phyloP scores from a whole-genome alignment of 306 rosid genomes.

The Gleditsia sinensis region DNA sequence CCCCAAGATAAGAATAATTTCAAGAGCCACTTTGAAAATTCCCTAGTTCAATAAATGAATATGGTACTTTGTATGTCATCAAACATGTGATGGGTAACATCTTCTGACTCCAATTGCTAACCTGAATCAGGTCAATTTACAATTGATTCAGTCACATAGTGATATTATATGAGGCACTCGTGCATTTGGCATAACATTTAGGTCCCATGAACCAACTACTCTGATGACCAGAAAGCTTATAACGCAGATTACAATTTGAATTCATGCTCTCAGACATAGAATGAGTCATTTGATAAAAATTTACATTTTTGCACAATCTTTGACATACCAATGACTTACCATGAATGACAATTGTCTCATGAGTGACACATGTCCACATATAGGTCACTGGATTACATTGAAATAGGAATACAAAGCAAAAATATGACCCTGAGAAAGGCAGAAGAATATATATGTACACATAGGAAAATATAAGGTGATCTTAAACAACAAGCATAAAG shows the following conservation, averaged over 20 bases:
- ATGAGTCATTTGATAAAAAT: background rate
- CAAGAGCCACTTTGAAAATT: constrained; percentile 11
- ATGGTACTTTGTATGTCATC: constrained; percentile 8
- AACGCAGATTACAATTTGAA: background rate
- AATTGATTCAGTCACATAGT: background rate
- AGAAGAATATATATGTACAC: too few relatives aligned
- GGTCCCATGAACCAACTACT: constrained; percentile 6
- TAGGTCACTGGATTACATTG: too few relatives aligned
- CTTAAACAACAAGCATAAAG: too few relatives aligned
- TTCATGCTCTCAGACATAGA: constrained; percentile 8
- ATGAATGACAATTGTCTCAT: background rate
- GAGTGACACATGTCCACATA: background rate
- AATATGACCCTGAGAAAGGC: too few relatives aligned
- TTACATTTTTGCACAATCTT: background rate
- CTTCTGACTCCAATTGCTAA: constrained; percentile 15
- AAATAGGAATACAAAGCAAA: too few relatives aligned
- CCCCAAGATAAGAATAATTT: constrained; percentile 19
- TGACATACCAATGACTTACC: constrained; percentile 3
- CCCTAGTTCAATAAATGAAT: constrained; percentile 1
- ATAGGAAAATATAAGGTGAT: too few relatives aligned
- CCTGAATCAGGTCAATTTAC: constrained; percentile 7
- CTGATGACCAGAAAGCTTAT: background rate
- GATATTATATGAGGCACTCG: background rate
- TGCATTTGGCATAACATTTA: background rate
- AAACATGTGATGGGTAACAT: constrained; percentile 5